Percentiles rank a stretch among this genome's conserved stretches.
Conservation (phyloP, 2,329 filamentous ascomycete species). For the Xylaria sp. region DNA sequence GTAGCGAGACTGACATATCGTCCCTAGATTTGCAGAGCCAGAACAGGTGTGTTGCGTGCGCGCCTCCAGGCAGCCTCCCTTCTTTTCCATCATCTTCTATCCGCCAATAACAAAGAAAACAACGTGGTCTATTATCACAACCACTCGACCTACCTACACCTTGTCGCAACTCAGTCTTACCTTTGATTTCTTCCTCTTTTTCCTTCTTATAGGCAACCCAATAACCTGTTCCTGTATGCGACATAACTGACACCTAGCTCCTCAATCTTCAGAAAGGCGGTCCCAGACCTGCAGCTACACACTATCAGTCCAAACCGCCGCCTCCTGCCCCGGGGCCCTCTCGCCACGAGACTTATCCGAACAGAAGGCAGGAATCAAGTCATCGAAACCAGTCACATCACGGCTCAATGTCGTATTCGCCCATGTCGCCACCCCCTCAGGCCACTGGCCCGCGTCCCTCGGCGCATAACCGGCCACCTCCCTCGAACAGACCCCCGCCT, state of each 20-base stretch:
- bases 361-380: constrained; percentile 39
- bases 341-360: constrained; percentile 47
- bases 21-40: constrained; percentile 62
- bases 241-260: constrained; percentile 29
- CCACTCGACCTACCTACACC: constrained; percentile 5
- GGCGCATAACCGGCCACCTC: constrained; percentile 63
- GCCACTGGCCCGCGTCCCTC: constrained; percentile 56
- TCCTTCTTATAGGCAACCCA: background rate
- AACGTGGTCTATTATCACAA: background rate
- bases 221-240: constrained; percentile 1
- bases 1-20: constrained; percentile 21
- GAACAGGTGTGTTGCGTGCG: constrained; percentile 54
- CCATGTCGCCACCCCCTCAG: constrained; percentile 64
- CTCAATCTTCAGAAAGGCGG: constrained; percentile 34
- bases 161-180: background rate
- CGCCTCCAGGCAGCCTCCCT: background rate
- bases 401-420: constrained; percentile 39
- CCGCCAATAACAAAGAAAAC: constrained; percentile 5
- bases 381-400: constrained; percentile 33
- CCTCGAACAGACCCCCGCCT: constrained; percentile 72
- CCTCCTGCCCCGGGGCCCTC: constrained; percentile 55
- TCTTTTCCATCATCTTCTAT: background rate
- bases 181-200: background rate
- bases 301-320: constrained; percentile 62
- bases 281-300: constrained; percentile 48